Percentiles rank a stretch among this genome's conserved stretches.
Conservation (phyloP, 352 stramenopile genomes). For the Phytopythium sindhum region DNA sequence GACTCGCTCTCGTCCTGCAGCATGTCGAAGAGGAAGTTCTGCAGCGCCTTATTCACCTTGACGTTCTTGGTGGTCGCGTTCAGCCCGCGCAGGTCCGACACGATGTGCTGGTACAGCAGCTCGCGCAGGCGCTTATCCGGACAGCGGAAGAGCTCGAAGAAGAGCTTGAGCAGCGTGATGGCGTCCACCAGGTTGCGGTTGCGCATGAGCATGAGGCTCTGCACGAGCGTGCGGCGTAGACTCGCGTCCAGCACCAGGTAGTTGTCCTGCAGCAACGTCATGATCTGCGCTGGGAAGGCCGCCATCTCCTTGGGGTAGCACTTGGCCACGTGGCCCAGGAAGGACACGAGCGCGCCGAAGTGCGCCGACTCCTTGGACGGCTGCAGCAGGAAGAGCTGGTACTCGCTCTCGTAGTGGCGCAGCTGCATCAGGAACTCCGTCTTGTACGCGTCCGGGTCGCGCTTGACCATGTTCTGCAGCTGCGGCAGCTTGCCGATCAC, state of each 20-base stretch:
- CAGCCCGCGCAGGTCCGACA: slow-evolving; percentile 90
- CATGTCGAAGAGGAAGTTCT: slow-evolving; percentile 95
- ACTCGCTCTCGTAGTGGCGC: slow-evolving; percentile 95
- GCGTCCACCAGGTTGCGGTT: slow-evolving; percentile 93
- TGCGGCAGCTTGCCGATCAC: slow-evolving; percentile 92
- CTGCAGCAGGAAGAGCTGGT: slow-evolving; percentile 94
- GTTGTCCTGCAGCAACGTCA: slow-evolving; percentile 90
- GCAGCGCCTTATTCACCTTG: slow-evolving; percentile 94
- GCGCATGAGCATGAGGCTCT: slow-evolving; percentile 95
- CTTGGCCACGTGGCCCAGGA: slow-evolving; percentile 92
- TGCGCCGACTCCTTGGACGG: slow-evolving; percentile 88
- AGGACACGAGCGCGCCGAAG: slow-evolving; percentile 96
- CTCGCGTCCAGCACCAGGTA: slow-evolving; percentile 89
- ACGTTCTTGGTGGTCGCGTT: slow-evolving; percentile 92
- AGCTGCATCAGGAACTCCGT: slow-evolving; percentile 98
- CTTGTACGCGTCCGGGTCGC: slow-evolving; percentile 94
- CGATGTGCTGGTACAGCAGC: slow-evolving; percentile 95
- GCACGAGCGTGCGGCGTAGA: slow-evolving; percentile 93
- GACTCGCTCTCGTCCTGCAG: slow-evolving; percentile 88
- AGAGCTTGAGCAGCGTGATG: slow-evolving; percentile 92
- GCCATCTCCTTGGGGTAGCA: slow-evolving; percentile 86
- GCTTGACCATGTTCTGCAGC: slow-evolving; percentile 99
- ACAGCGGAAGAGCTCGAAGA: slow-evolving; percentile 96
- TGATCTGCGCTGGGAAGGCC: slow-evolving; percentile 89
- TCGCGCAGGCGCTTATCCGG: slow-evolving; percentile 95